Percentiles rank a stretch among this genome's conserved stretches.
Evolutionary conservation across 2,329 filamentous ascomycete genomes (phyloP).

Genomic region (Neofusicoccum ribis): DNA sequence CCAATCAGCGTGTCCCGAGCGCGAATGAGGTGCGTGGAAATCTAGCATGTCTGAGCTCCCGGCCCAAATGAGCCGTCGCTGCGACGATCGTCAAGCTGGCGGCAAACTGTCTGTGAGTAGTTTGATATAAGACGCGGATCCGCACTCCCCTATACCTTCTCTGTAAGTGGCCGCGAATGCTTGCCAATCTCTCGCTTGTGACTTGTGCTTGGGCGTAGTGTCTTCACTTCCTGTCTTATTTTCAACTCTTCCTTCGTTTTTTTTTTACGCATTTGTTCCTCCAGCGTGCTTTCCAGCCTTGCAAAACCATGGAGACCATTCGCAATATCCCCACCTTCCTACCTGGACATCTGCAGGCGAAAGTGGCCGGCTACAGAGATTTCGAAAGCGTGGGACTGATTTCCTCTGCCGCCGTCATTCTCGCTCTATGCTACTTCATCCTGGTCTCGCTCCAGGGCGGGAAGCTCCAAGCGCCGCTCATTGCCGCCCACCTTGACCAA

Average conservation of each 20-base stretch:
- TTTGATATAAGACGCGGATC: neutral
- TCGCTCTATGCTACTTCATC: constrained; percentile 4
- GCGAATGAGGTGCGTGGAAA: neutral
- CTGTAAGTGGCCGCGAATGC: neutral
- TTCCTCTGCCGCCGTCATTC: neutral
- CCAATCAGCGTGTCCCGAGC: neutral
- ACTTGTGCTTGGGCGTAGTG: neutral
- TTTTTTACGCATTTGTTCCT: too few species aligned
- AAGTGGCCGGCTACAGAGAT: constrained; percentile 5
- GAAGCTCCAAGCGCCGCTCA: constrained; percentile 8
- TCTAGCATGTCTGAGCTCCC: neutral
- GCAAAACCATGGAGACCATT: constrained; percentile 6
- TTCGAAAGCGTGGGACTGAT: neutral
- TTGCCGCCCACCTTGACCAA: constrained; percentile 2
- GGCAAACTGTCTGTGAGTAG: neutral
- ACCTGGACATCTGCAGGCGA: constrained; percentile 1
- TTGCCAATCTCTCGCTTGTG: neutral
- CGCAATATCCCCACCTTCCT: constrained; percentile 16
- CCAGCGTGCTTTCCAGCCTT: too few species aligned
- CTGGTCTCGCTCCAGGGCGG: neutral
- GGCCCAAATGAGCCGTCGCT: neutral
- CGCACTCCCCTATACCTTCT: neutral
- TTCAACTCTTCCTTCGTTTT: neutral
- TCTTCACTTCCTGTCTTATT: neutral
- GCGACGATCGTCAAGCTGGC: neutral